Conservation (phyloP, 768 basidiomycete species). For the Terana coerulea region DNA sequence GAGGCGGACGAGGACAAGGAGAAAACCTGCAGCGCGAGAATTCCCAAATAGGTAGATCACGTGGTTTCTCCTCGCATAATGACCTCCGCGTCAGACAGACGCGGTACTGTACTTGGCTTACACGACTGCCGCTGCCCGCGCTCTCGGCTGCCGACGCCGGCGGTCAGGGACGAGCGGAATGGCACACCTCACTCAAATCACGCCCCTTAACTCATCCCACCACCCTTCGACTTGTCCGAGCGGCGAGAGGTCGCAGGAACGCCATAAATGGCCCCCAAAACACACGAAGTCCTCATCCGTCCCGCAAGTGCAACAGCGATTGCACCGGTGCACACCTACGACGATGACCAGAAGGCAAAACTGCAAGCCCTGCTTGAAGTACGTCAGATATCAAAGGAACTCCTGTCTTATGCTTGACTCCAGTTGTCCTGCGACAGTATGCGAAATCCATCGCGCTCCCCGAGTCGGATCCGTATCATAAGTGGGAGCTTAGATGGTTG, state of each 20-base stretch:
- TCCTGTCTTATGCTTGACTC: neutral
- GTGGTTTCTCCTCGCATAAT: conserved; percentile 1
- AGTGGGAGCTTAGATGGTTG: conserved; percentile 80
- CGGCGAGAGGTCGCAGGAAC: too few species aligned
- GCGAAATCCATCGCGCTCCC: conserved; percentile 63
- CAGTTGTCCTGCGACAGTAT: conserved; percentile 56
- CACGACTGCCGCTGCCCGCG: neutral
- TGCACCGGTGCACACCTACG: conserved; percentile 55
- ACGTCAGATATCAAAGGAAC: conserved; percentile 15
- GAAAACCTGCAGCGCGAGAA: neutral
- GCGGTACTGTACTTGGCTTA: neutral
- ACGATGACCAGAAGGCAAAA: conserved; percentile 56
- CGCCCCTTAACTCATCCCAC: neutral
- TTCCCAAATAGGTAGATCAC: neutral
- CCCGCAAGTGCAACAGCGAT: conserved; percentile 54
- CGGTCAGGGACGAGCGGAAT: too few species aligned
- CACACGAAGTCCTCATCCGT: conserved; percentile 45
- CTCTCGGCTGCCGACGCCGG: too few species aligned
- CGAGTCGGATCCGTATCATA: conserved; percentile 61
- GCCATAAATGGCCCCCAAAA: too few species aligned
- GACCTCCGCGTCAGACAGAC: conserved; percentile 1
- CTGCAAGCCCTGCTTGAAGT: conserved; percentile 64
- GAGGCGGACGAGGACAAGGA: neutral
- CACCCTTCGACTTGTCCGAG: too few species aligned
- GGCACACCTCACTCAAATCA: neutral